Evolutionary conservation across 306 rosid species (phyloP).

Genomic region (Vigna radiata): DNA sequence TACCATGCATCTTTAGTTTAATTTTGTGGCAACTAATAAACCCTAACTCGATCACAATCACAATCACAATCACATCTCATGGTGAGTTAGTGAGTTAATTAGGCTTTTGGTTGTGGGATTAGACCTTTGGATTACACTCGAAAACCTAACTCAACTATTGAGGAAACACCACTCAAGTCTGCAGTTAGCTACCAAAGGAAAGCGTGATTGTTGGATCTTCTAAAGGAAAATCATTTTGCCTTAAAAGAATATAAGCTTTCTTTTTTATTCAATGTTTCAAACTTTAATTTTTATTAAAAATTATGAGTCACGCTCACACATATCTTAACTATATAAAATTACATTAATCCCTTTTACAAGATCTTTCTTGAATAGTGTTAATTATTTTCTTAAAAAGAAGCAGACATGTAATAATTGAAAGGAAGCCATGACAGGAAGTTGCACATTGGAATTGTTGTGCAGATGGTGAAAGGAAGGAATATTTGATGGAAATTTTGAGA

Average conservation of each 20-base stretch:
- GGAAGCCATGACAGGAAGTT: background rate
- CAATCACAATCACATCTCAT: background rate
- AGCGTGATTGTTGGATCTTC: slow-evolving; percentile 38
- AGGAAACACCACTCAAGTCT: slow-evolving; percentile 44
- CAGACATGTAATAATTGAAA: background rate
- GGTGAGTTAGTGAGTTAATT: slow-evolving; percentile 3
- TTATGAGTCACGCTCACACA: too few relatives aligned
- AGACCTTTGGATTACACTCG: slow-evolving; percentile 36
- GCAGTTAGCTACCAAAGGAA: slow-evolving; percentile 2
- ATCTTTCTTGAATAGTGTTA: background rate
- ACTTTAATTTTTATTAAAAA: too few relatives aligned
- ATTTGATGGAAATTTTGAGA: background rate
- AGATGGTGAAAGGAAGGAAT: background rate
- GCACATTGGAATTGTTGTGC: background rate
- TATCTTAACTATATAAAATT: background rate
- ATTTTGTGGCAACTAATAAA: background rate
- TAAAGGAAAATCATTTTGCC: slow-evolving; percentile 18
- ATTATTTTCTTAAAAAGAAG: background rate
- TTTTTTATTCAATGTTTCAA: background rate
- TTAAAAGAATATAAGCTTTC: slow-evolving; percentile 18
- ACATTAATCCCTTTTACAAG: background rate
- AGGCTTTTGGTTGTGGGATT: slow-evolving; percentile 33
- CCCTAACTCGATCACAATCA: slow-evolving; percentile 11
- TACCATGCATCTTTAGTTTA: background rate
- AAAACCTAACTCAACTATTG: slow-evolving; percentile 46